Conservation (phyloP, 257 asterid genomes). For the Solanum chiquidenum region DNA sequence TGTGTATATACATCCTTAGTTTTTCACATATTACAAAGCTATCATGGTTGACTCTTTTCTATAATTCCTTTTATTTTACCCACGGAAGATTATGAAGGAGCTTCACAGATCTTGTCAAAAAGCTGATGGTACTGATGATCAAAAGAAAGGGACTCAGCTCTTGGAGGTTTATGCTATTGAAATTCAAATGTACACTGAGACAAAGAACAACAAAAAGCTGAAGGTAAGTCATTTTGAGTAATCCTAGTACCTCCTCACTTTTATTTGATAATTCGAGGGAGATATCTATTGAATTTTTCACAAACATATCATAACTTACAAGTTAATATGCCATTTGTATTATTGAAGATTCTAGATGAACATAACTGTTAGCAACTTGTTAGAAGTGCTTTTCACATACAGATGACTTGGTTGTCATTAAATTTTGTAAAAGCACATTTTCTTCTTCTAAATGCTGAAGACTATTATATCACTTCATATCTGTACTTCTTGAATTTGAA, state of each 20-base stretch:
- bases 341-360: background rate
- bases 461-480: background rate
- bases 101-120: conserved; percentile 94
- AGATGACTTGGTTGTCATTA: background rate
- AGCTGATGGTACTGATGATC: conserved; percentile 96
- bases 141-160: conserved; percentile 93
- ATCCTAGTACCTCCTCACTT: background rate
- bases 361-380: background rate
- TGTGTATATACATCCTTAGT: background rate
- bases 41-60: background rate
- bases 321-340: background rate
- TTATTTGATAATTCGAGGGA: background rate
- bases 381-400: background rate
- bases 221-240: conserved; percentile 38
- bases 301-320: background rate
- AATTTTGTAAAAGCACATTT: background rate
- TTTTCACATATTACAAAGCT: background rate
- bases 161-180: conserved; percentile 96
- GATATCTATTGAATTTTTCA: background rate
- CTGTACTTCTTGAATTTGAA: background rate
- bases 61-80: background rate
- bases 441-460: background rate
- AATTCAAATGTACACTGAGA: conserved; percentile 95
- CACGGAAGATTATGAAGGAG: conserved; percentile 70
- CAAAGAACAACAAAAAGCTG: conserved; percentile 91